These are phyloP conservation scores for Citeromyces siamensis DNA, from an alignment of 1,139 yeast species.

Conservation along the genomic window DNA sequence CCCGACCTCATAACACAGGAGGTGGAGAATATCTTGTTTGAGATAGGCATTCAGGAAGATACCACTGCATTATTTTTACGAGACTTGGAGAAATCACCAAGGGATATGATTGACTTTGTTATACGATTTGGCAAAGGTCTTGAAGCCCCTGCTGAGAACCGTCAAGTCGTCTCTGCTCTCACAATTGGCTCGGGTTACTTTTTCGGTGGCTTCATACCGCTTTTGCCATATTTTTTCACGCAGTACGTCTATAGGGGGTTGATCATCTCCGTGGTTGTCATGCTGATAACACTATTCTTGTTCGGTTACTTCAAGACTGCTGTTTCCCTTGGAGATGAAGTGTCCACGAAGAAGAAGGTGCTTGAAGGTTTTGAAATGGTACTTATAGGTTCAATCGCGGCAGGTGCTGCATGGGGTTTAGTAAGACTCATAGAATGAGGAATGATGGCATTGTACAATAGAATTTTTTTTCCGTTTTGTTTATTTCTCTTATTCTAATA, in stretches of 20 bases:
- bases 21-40: slow-evolving; percentile 59
- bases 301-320: slow-evolving; percentile 83
- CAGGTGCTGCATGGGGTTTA: slow-evolving; percentile 93
- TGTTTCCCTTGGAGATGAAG: slow-evolving; percentile 72
- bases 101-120: slow-evolving; percentile 54
- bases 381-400: slow-evolving; percentile 87
- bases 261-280: slow-evolving; percentile 60
- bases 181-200: slow-evolving; percentile 70
- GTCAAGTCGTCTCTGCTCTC: slow-evolving; percentile 64
- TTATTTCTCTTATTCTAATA: slow-evolving; percentile 1
- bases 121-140: slow-evolving; percentile 64
- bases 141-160: slow-evolving; percentile 72
- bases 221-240: slow-evolving; percentile 72
- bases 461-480: too few relatives aligned
- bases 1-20: slow-evolving; percentile 47
- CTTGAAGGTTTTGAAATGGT: slow-evolving; percentile 87
- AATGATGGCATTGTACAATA: too few relatives aligned
- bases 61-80: slow-evolving; percentile 54
- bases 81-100: slow-evolving; percentile 62
- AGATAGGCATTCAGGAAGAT: slow-evolving; percentile 55
- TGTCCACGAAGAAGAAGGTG: slow-evolving; percentile 47
- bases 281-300: slow-evolving; percentile 75
- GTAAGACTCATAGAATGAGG: slow-evolving; percentile 57
- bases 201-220: slow-evolving; percentile 73
- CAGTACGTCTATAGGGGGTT: slow-evolving; percentile 65